Evolutionary conservation across 1,284 basidiomycete species (phyloP).

Genomic region (Vanrija humicola): DNA sequence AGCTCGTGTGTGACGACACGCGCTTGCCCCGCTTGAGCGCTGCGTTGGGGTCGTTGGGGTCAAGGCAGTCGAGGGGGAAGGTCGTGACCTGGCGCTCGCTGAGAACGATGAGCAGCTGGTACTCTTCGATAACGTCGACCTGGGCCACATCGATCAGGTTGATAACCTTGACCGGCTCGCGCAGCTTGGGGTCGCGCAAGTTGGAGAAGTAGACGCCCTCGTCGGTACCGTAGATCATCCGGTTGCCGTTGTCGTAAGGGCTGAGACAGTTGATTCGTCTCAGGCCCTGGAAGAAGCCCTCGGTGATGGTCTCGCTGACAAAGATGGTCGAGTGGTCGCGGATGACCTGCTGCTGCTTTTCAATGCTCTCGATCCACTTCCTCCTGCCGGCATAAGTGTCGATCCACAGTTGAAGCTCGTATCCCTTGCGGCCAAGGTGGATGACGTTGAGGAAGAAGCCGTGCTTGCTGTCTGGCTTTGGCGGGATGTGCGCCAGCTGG

Average conservation of each 20-base stretch:
- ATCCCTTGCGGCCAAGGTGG: slow-evolving; percentile 88
- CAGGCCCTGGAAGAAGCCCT: slow-evolving; percentile 76
- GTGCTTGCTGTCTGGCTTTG: slow-evolving; percentile 70
- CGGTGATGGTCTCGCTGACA: slow-evolving; percentile 77
- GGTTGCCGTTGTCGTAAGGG: slow-evolving; percentile 82
- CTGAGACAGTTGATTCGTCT: slow-evolving; percentile 92
- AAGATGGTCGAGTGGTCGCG: slow-evolving; percentile 83
- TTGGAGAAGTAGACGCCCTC: slow-evolving; percentile 95
- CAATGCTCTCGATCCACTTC: slow-evolving; percentile 93
- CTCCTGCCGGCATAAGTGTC: slow-evolving; percentile 76
- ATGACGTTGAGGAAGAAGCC: slow-evolving; percentile 90
- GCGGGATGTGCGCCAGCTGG: slow-evolving; percentile 31
- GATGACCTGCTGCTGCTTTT: slow-evolving; percentile 81
- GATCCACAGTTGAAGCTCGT: slow-evolving; percentile 90
- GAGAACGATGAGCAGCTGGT: slow-evolving; percentile 89
- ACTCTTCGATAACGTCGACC: slow-evolving; percentile 94
- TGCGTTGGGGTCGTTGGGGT: slow-evolving; percentile 81
- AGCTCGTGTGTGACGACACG: slow-evolving; percentile 92
- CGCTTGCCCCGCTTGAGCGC: slow-evolving; percentile 91
- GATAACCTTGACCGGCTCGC: slow-evolving; percentile 86
- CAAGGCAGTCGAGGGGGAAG: slow-evolving; percentile 90
- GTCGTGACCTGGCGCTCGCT: slow-evolving; percentile 96
- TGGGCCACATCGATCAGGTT: slow-evolving; percentile 86
- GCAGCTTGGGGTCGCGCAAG: slow-evolving; percentile 64
- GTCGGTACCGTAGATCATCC: slow-evolving; percentile 92